These are phyloP conservation scores for Pichia sp. DNA, from an alignment of 1,139 yeast species.

Conservation along the genomic window DNA sequence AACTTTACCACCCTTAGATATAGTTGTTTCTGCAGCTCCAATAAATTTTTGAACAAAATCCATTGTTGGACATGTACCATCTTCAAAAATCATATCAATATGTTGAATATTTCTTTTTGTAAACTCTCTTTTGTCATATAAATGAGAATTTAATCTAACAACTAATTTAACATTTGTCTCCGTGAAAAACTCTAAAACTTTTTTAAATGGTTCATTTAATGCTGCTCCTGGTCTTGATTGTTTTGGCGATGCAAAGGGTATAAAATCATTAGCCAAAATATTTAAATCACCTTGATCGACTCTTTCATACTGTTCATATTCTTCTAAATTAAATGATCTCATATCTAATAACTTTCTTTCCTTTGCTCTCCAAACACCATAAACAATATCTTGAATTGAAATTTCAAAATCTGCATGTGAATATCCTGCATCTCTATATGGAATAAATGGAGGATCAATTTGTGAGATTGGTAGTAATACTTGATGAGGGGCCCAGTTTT, in stretches of 20 bases:
- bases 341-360: conserved; percentile 84
- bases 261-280: conserved; percentile 83
- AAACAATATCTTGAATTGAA: conserved; percentile 89
- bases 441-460: conserved; percentile 88
- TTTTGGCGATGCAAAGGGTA: conserved; percentile 97
- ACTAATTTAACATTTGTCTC: conserved; percentile 77
- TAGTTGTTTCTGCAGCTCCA: conserved; percentile 91
- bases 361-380: conserved; percentile 98
- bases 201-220: conserved; percentile 67
- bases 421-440: conserved; percentile 95
- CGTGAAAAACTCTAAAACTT: conserved; percentile 71
- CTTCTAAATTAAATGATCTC: conserved; percentile 84
- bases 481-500: conserved; percentile 97
- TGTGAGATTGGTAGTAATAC: conserved; percentile 93
- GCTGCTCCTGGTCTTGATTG: conserved; percentile 49
- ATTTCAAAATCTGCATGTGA: conserved; percentile 91
- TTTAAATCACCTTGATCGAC: conserved; percentile 98
- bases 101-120: conserved; percentile 81
- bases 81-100: conserved; percentile 92
- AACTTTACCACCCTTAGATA: conserved; percentile 78
- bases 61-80: conserved; percentile 96
- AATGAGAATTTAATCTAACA: conserved; percentile 84
- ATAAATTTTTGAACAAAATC: conserved; percentile 86
- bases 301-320: conserved; percentile 87
- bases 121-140: conserved; percentile 80